These are phyloP conservation scores for Pisolithus tinctorius DNA, from an alignment of 768 basidiomycete genomes.

Conservation along the genomic window DNA sequence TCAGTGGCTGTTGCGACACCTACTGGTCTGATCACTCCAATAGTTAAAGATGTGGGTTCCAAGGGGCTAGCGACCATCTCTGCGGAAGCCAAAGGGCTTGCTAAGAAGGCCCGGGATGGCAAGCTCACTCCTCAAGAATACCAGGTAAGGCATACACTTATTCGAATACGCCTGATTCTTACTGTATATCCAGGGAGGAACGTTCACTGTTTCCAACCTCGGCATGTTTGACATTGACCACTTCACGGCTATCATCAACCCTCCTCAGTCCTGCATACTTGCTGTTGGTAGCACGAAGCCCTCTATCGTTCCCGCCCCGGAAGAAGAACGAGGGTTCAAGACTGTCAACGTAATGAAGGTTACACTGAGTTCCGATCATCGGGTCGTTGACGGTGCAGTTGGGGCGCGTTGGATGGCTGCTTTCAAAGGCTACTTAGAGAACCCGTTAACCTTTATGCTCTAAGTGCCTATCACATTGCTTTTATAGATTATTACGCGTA, in stretches of 20 bases:
- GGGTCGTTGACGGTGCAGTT: constrained; percentile 94
- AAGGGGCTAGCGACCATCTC: constrained; percentile 95
- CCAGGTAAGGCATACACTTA: constrained; percentile 51
- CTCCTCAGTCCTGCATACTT: constrained; percentile 96
- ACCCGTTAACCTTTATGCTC: constrained; percentile 95
- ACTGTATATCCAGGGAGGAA: constrained; percentile 62
- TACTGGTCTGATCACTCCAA: constrained; percentile 93
- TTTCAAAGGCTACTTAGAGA: constrained; percentile 95
- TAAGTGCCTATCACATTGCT: constrained; percentile 29
- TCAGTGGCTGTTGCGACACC: constrained; percentile 96
- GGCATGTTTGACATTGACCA: constrained; percentile 96
- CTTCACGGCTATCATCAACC: constrained; percentile 99
- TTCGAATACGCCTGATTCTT: neutral
- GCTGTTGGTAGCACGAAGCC: constrained; percentile 86
- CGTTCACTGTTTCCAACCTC: constrained; percentile 98
- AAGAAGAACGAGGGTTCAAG: constrained; percentile 94
- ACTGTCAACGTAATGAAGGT: constrained; percentile 89
- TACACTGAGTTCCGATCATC: constrained; percentile 91
- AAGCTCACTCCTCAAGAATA: constrained; percentile 94
- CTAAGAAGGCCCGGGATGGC: constrained; percentile 93
- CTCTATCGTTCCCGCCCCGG: constrained; percentile 80
- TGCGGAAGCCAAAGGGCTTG: constrained; percentile 84
- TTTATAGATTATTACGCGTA: too few relatives aligned
- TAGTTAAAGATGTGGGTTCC: constrained; percentile 85
- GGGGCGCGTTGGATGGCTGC: constrained; percentile 88